These are phyloP conservation scores for Caryopteris hybrid DNA, from an alignment of 305 asterid species.

Conservation along the genomic window DNA sequence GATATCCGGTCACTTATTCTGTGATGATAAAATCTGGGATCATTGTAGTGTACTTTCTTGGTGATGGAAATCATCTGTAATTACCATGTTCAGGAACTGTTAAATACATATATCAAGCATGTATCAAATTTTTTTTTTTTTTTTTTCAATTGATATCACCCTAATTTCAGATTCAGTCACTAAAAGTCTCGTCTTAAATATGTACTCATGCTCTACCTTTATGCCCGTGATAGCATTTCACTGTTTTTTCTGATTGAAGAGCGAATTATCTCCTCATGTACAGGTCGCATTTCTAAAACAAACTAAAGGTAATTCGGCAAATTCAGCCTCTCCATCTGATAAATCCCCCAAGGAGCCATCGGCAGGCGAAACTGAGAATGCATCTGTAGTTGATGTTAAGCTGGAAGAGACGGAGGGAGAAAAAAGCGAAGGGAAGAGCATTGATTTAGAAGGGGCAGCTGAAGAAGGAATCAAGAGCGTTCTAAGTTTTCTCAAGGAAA, in stretches of 20 bases:
- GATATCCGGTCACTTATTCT: too few species aligned
- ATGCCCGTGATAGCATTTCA: neutral
- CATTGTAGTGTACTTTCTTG: neutral
- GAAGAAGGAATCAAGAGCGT: conserved; percentile 89
- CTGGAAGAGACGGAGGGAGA: conserved; percentile 61
- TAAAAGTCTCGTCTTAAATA: neutral
- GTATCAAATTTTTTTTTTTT: neutral
- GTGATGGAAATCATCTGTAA: neutral
- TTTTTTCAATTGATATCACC: neutral
- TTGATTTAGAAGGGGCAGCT: conserved; percentile 75
- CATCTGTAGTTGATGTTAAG: conserved; percentile 63
- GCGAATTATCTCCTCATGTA: neutral
- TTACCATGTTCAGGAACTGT: neutral
- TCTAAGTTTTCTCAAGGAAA: conserved; percentile 82
- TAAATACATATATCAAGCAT: neutral
- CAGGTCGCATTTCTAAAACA: conserved; percentile 85
- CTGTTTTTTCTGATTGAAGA: conserved; percentile 7
- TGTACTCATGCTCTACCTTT: neutral
- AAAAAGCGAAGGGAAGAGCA: conserved; percentile 56
- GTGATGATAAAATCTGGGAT: too few species aligned
- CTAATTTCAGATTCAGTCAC: neutral
- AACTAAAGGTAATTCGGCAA: conserved; percentile 41
- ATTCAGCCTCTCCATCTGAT: conserved; percentile 50
- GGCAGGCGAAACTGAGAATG: conserved; percentile 47
- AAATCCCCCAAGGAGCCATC: conserved; percentile 54